phyloP scores from a whole-genome alignment of 768 basidiomycete species.

The Cystoderma amianthinum region DNA sequence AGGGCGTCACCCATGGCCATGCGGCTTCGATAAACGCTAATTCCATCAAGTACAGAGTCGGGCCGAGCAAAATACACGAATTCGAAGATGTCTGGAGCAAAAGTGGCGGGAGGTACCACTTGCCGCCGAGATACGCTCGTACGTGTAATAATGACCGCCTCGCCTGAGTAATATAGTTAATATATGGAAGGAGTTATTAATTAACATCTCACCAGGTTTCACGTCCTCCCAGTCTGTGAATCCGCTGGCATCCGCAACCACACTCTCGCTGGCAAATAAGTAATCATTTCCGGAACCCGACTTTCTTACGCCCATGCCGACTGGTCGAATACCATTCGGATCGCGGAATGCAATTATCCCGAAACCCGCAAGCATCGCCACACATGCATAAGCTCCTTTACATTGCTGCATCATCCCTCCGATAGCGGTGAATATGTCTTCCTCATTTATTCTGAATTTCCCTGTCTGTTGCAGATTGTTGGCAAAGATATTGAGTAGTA shows the following conservation, averaged over 20 bases:
- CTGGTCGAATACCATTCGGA: slow-evolving; percentile 93
- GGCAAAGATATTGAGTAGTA: slow-evolving; percentile 95
- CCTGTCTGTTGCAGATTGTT: slow-evolving; percentile 97
- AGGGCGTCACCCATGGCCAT: slow-evolving; percentile 99
- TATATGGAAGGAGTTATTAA: background rate
- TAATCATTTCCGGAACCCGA: slow-evolving; percentile 66
- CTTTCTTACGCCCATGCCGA: slow-evolving; percentile 77
- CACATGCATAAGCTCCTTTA: slow-evolving; percentile 93
- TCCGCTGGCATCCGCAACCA: slow-evolving; percentile 90
- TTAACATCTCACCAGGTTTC: slow-evolving; percentile 56
- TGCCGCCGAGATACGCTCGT: slow-evolving; percentile 67
- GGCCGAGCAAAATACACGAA: slow-evolving; percentile 98
- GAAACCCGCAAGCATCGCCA: slow-evolving; percentile 98
- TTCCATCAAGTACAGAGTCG: slow-evolving; percentile 94
- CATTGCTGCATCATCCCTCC: slow-evolving; percentile 83
- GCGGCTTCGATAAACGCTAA: slow-evolving; percentile 94
- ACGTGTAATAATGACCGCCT: slow-evolving; percentile 94
- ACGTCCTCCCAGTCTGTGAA: slow-evolving; percentile 94
- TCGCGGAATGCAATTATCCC: slow-evolving; percentile 98
- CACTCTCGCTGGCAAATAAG: slow-evolving; percentile 90
- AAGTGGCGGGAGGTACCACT: slow-evolving; percentile 61
- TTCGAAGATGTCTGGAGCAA: slow-evolving; percentile 98
- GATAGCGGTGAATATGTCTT: slow-evolving; percentile 96
- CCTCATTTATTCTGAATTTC: slow-evolving; percentile 98
- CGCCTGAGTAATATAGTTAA: slow-evolving; percentile 43